Evolutionary conservation across 805 yeast genomes (phyloP).

Genomic region (Candida tibetensis): DNA sequence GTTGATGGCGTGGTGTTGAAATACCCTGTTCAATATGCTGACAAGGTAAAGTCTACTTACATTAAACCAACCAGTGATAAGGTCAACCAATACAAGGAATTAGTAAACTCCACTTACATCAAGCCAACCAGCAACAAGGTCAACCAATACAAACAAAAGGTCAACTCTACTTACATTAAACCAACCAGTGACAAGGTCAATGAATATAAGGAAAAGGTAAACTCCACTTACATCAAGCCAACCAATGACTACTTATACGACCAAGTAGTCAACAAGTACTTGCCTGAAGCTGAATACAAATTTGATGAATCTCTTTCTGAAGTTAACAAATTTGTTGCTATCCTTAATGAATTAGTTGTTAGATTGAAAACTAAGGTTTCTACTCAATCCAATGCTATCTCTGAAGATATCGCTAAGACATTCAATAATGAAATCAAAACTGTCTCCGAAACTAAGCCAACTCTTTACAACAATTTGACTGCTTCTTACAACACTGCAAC

Average conservation of each 20-base stretch:
- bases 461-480: conserved; percentile 30
- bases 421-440: conserved; percentile 33
- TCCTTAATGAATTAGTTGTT: conserved; percentile 19
- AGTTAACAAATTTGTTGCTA: conserved; percentile 19
- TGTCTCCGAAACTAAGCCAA: conserved; percentile 20
- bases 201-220: conserved; percentile 1
- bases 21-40: conserved; percentile 5
- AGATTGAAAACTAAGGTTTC: conserved; percentile 24
- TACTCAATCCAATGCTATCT: conserved; percentile 26
- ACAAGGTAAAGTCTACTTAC: conserved; percentile 8
- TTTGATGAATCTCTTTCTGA: conserved; percentile 18
- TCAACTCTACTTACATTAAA: conserved; percentile 16
- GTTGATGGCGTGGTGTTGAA: conserved; percentile 11
- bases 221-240: conserved; percentile 19
- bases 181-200: conserved; percentile 22
- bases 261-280: conserved; percentile 18
- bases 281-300: conserved; percentile 29
- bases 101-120: conserved; percentile 12
- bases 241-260: conserved; percentile 21
- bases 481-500: conserved; percentile 37
- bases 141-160: conserved; percentile 1
- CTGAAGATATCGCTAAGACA: conserved; percentile 29
- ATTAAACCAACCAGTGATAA: conserved; percentile 26
- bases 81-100: conserved; percentile 5
- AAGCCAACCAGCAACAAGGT: conserved; percentile 25